Evolutionary conservation across 495 filamentous ascomycete genomes (phyloP).

Genomic region (Polyplosphaeria fusca): DNA sequence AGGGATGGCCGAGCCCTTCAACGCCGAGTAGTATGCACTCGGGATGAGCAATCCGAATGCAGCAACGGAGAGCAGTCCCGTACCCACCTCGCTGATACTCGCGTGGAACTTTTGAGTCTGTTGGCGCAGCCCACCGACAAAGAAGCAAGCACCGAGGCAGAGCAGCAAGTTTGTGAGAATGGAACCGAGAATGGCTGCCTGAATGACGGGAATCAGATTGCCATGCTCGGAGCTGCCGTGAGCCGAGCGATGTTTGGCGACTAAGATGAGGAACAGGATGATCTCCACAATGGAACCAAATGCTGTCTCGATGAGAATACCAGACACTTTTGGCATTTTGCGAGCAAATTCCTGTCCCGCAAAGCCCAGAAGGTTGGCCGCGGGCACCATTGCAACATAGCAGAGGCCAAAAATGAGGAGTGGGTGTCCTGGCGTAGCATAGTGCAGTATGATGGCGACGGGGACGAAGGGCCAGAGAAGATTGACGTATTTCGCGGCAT

Average conservation of each 20-base stretch:
- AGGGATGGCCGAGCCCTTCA: conserved; percentile 31
- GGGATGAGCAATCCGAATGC: conserved; percentile 34
- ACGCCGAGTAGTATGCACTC: conserved; percentile 41
- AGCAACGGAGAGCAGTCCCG: conserved; percentile 74
- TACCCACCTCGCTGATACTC: conserved; percentile 78
- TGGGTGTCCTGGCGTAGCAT: conserved; percentile 56
- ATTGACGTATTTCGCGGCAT: conserved; percentile 57
- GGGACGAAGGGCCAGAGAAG: conserved; percentile 73
- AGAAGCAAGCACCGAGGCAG: conserved; percentile 77
- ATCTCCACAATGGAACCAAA: conserved; percentile 77
- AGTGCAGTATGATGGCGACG: conserved; percentile 62
- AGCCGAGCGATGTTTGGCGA: conserved; percentile 45
- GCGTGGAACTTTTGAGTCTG: conserved; percentile 63
- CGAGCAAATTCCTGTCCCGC: conserved; percentile 75
- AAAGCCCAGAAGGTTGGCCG: conserved; percentile 84
- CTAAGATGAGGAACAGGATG: conserved; percentile 74
- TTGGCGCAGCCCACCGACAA: conserved; percentile 65
- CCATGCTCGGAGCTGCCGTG: conserved; percentile 28
- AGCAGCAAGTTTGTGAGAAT: conserved; percentile 69
- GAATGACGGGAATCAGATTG: conserved; percentile 62
- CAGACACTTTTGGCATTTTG: conserved; percentile 77
- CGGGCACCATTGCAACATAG: conserved; percentile 81
- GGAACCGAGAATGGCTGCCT: conserved; percentile 77
- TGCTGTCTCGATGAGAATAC: conserved; percentile 75
- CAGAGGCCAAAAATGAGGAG: conserved; percentile 65